Percentiles rank a stretch among this genome's conserved stretches.
phyloP scores from a whole-genome alignment of 371 early-diverging fungal species.

The Mucor lusitanicus region DNA sequence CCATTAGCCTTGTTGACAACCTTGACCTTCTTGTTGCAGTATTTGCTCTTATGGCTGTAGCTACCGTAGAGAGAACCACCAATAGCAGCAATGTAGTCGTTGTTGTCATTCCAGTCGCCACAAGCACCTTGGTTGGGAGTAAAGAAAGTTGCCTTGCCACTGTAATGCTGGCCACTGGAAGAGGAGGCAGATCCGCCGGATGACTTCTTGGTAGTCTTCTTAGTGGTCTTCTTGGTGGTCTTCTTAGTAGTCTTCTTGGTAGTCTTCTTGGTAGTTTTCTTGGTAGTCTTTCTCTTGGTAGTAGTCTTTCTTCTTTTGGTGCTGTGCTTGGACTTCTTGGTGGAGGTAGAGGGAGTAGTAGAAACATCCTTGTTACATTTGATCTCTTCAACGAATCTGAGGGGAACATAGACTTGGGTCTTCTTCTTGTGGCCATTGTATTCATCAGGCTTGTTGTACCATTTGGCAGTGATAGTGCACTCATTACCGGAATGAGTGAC shows the following conservation, averaged over 20 bases:
- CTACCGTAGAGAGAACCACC: conserved; percentile 35
- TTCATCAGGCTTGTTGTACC: conserved; percentile 14
- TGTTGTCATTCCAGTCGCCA: conserved; percentile 32
- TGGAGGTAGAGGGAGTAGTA: background rate
- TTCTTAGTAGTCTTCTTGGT: conserved; percentile 18
- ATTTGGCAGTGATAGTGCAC: conserved; percentile 13
- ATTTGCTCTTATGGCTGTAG: conserved; percentile 31
- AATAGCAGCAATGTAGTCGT: conserved; percentile 37
- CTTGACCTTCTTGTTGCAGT: conserved; percentile 34
- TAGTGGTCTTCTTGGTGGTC: conserved; percentile 19
- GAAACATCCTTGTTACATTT: conserved; percentile 15
- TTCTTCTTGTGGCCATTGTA: conserved; percentile 1
- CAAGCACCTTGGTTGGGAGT: conserved; percentile 45
- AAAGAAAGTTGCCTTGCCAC: conserved; percentile 40
- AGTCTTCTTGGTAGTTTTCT: conserved; percentile 16
- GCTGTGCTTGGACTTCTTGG: conserved; percentile 10
- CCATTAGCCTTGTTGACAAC: conserved; percentile 34
- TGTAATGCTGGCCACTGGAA: conserved; percentile 5
- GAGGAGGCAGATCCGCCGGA: conserved; percentile 10
- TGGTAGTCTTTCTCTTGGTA: conserved; percentile 15
- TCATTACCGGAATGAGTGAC: conserved; percentile 15
- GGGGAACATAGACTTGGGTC: conserved; percentile 17
- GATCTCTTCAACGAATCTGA: background rate
- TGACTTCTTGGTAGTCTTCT: conserved; percentile 16
- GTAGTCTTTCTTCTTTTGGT: conserved; percentile 17